These are phyloP conservation scores for Myxozyma lipomycoides DNA, from an alignment of 805 yeast species.

Conservation along the genomic window DNA sequence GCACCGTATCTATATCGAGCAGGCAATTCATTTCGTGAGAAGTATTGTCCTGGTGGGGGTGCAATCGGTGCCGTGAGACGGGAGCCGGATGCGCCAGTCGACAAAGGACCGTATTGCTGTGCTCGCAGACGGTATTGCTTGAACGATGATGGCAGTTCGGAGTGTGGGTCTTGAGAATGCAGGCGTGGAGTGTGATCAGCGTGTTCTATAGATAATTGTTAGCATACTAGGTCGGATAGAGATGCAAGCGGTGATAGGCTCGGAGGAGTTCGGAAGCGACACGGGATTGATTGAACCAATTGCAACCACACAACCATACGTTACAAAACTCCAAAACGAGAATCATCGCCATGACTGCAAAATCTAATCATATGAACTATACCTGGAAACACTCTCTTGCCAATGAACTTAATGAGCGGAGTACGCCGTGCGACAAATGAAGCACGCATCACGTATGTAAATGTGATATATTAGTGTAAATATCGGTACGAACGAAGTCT, in stretches of 20 bases:
- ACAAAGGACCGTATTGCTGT: constrained; percentile 37
- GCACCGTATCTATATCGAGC: constrained; percentile 63
- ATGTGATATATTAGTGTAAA: neutral
- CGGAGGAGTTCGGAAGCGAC: neutral
- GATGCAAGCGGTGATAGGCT: no score
- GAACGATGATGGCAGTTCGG: constrained; percentile 41
- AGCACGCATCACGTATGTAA: constrained; percentile 33
- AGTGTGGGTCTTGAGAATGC: constrained; percentile 41
- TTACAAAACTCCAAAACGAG: no score
- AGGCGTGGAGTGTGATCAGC: constrained; percentile 43
- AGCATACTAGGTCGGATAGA: neutral
- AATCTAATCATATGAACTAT: no score
- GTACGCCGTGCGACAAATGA: constrained; percentile 33
- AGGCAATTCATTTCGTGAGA: constrained; percentile 65
- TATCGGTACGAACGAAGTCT: no score
- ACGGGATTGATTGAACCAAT: no score
- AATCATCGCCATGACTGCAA: no score
- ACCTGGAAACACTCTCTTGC: constrained; percentile 54
- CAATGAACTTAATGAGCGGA: constrained; percentile 82
- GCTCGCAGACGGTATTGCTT: constrained; percentile 34
- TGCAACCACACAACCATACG: neutral
- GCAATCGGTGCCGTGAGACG: constrained; percentile 24
- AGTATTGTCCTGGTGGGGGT: constrained; percentile 32
- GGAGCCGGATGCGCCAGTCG: constrained; percentile 22
- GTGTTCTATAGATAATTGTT: constrained; percentile 16